Conservation (phyloP, 352 stramenopile genomes). For the Lagenidium sp. region DNA sequence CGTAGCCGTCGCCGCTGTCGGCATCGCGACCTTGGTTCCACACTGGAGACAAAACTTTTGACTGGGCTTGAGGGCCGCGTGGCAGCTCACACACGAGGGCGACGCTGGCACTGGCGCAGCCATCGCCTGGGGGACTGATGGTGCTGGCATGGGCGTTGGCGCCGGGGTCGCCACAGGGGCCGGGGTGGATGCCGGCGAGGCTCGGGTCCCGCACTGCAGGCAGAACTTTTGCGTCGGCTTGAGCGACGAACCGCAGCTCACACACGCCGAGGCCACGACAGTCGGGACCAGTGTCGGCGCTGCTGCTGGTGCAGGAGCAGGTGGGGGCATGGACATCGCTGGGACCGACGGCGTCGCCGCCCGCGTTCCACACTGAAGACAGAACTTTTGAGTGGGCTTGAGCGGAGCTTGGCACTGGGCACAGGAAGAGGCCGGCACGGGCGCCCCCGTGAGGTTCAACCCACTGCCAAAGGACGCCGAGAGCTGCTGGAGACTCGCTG, state of each 20-base stretch:
- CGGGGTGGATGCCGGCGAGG: not conserved
- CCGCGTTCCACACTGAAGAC: slow-evolving; percentile 65
- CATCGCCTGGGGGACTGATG: not conserved
- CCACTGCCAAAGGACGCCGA: no score
- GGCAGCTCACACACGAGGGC: slow-evolving; percentile 32
- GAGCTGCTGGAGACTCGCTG: slow-evolving; percentile 7
- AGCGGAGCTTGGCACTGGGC: slow-evolving; percentile 35
- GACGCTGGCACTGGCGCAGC: slow-evolving; percentile 10
- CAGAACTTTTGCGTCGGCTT: slow-evolving; percentile 77
- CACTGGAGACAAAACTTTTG: slow-evolving; percentile 80
- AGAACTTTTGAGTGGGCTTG: slow-evolving; percentile 68
- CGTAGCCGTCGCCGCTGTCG: slow-evolving; percentile 6
- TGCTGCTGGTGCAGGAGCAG: slow-evolving; percentile 19
- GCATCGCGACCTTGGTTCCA: slow-evolving; percentile 38
- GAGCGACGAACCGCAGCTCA: slow-evolving; percentile 33
- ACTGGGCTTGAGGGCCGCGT: slow-evolving; percentile 33
- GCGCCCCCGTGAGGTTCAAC: slow-evolving; percentile 16
- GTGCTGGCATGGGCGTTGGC: slow-evolving; percentile 5
- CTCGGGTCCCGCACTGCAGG: slow-evolving; percentile 47
- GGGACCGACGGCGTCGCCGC: slow-evolving; percentile 12
- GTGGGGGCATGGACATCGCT: slow-evolving; percentile 13
- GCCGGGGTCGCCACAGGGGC: slow-evolving; percentile 9
- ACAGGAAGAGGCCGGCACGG: slow-evolving; percentile 23
- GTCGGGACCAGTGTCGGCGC: slow-evolving; percentile 8
- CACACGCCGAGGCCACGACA: slow-evolving; percentile 17